phyloP scores from a whole-genome alignment of 2,329 filamentous ascomycete genomes.

The Pestalotiopsis sp. region DNA sequence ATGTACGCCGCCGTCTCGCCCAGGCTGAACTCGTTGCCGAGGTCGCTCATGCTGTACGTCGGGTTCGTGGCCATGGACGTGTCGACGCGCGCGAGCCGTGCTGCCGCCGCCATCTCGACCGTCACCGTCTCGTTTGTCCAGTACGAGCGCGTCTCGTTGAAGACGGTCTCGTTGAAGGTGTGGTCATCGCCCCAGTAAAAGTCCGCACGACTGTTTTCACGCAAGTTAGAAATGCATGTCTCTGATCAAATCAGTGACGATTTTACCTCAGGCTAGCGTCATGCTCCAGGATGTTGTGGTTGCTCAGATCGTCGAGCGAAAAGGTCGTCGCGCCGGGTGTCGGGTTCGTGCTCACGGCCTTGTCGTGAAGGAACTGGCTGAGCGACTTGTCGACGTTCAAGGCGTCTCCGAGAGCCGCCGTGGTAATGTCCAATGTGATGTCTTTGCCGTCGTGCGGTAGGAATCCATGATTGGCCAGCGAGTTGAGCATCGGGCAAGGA shows the following conservation, averaged over 20 bases:
- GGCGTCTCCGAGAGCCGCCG: not conserved
- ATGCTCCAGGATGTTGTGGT: slow-evolving; percentile 16
- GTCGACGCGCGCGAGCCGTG: slow-evolving; percentile 17
- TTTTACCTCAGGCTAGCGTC: slow-evolving; percentile 10
- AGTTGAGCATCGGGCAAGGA: slow-evolving; percentile 17
- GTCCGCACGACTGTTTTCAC: slow-evolving; percentile 3
- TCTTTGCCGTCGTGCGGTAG: slow-evolving; percentile 15
- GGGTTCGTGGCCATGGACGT: slow-evolving; percentile 25
- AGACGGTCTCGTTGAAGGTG: slow-evolving; percentile 16
- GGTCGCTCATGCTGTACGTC: slow-evolving; percentile 5
- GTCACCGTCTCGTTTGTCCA: slow-evolving; percentile 21
- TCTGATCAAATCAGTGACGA: too few species aligned
- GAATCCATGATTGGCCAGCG: slow-evolving; percentile 16
- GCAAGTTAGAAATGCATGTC: not conserved
- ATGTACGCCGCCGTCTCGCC: slow-evolving; percentile 1
- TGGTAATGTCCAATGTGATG: not conserved
- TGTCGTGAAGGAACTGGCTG: not conserved
- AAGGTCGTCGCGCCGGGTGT: slow-evolving; percentile 4
- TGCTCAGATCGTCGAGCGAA: slow-evolving; percentile 12
- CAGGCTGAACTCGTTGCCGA: not conserved
- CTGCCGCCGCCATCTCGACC: slow-evolving; percentile 21
- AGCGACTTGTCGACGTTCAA: slow-evolving; percentile 6
- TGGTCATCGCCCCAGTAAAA: slow-evolving; percentile 7
- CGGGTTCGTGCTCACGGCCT: slow-evolving; percentile 1
- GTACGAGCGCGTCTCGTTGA: slow-evolving; percentile 21